Conservation (phyloP, 2,329 filamentous ascomycete species). For the Coccinonectria pachysandricola region DNA sequence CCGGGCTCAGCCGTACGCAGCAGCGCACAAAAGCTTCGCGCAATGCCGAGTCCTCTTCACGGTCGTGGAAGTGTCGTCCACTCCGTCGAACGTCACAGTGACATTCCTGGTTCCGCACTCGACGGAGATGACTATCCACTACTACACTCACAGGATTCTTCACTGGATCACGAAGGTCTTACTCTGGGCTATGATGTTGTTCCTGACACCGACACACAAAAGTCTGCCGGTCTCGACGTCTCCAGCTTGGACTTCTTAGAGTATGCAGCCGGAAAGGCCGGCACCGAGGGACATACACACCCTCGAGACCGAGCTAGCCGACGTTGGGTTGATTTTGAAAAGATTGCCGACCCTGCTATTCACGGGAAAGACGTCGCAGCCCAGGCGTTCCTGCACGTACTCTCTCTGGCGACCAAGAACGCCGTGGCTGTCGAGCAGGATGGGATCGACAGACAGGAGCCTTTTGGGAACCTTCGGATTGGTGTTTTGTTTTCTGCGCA, state of each 20-base stretch:
- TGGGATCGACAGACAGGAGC: slow-evolving; percentile 20
- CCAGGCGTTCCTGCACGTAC: slow-evolving; percentile 65
- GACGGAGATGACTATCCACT: slow-evolving; percentile 24
- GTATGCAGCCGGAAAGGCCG: slow-evolving; percentile 30
- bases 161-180: slow-evolving; percentile 17
- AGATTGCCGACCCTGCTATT: slow-evolving; percentile 50
- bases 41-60: slow-evolving; percentile 29
- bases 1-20: slow-evolving; percentile 37
- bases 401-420: slow-evolving; percentile 59
- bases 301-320: slow-evolving; percentile 23
- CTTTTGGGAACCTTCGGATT: slow-evolving; percentile 39
- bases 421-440: slow-evolving; percentile 54
- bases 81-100: slow-evolving; percentile 38
- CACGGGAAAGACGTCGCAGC: slow-evolving; percentile 53
- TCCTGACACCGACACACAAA: slow-evolving; percentile 19
- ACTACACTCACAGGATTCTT: slow-evolving; percentile 21
- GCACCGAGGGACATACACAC: slow-evolving; percentile 22
- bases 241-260: slow-evolving; percentile 36
- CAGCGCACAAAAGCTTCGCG: slow-evolving; percentile 24
- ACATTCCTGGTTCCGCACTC: slow-evolving; percentile 24
- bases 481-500: slow-evolving; percentile 23
- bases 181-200: slow-evolving; percentile 10
- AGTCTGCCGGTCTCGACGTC: slow-evolving; percentile 30
- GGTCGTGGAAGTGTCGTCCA: slow-evolving; percentile 25
- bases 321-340: slow-evolving; percentile 54